Evolutionary conservation across 306 rosid species (phyloP), one percentile per base, ranked within the genome.

Genomic region (Ziziphus jujuba): DNA sequence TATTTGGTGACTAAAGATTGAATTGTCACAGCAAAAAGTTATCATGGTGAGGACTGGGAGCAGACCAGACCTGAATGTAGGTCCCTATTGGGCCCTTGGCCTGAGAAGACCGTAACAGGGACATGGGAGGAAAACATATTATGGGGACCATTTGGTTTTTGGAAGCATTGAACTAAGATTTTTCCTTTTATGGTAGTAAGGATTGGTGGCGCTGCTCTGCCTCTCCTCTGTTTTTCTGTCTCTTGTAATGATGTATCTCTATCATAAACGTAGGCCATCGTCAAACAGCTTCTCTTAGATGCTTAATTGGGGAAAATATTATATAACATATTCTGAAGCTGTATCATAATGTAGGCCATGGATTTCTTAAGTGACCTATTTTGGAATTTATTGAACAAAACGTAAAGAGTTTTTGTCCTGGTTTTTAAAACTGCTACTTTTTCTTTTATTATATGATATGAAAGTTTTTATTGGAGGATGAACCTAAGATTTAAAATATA

Each of bases 131-230:
- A 13, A 28, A 28, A 9, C 33, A 31, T 20, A 51, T 52, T 21
- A 28, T 20, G 36, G 61, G 51, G 51, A 66, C 71, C 61, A 66
- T 52, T 19, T 31, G 60, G 38, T 31, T 50, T 44, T 65, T 33
- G 47, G 70, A 51, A 35, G 59, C 34, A 33, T 50, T 7, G 24
- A 35, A 47, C 34, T 16, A 6, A 17, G 25, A 34, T 7, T 35
- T 28, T 55, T 13, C 16, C 12, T 33, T 48, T 53, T 54, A 8
- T 10, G 12, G 35, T 3, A 35, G 20, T 20, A 65, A 33, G 54
- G 38, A 66, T 51, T 52, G 20, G 16, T 53, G 60, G 23, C 33
- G 20, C 45, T 66, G 48, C 47, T 21, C 52, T 20, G 49, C 48
- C 36, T 66, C 60, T 49, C 71, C 71, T 28, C 33, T 28, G 33